These are phyloP conservation scores for Talinum fruticosum DNA, from an alignment of 148 eudicot genomes.

Conservation along the genomic window DNA sequence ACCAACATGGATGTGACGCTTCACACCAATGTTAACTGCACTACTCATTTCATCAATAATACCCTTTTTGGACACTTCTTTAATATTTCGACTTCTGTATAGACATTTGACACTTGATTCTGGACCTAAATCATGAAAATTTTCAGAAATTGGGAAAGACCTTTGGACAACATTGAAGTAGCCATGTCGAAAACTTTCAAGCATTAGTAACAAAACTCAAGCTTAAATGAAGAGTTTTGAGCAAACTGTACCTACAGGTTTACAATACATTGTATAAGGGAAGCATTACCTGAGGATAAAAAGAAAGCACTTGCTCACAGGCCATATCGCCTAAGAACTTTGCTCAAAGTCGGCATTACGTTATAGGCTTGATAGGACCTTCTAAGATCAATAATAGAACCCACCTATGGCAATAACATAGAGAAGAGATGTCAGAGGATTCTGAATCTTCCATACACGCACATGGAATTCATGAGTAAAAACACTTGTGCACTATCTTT, in stretches of 20 bases:
- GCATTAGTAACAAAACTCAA: neutral
- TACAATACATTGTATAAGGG: neutral
- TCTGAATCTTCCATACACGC: neutral
- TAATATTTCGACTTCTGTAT: neutral
- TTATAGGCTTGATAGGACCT: conserved; percentile 98
- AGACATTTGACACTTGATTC: neutral
- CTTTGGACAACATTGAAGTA: neutral
- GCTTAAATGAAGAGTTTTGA: neutral
- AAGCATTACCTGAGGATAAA: conserved; percentile 7
- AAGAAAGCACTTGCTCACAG: conserved; percentile 36
- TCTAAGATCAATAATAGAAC: conserved; percentile 90
- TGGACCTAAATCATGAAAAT: neutral
- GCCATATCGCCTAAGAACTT: conserved; percentile 84
- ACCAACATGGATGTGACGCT: neutral
- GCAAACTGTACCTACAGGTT: neutral
- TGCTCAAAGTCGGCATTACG: conserved; percentile 87
- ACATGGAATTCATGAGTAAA: neutral
- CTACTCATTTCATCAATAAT: neutral
- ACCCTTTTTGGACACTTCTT: neutral
- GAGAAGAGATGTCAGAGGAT: neutral
- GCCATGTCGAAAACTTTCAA: neutral
- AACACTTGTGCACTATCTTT: neutral
- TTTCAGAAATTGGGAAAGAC: neutral
- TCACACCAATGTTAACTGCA: neutral
- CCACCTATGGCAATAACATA: conserved; percentile 52